Evolutionary conservation across 2,329 filamentous ascomycete species (phyloP), one percentile per base, ranked within the genome.

Genomic region (Westerdykella sp.): DNA sequence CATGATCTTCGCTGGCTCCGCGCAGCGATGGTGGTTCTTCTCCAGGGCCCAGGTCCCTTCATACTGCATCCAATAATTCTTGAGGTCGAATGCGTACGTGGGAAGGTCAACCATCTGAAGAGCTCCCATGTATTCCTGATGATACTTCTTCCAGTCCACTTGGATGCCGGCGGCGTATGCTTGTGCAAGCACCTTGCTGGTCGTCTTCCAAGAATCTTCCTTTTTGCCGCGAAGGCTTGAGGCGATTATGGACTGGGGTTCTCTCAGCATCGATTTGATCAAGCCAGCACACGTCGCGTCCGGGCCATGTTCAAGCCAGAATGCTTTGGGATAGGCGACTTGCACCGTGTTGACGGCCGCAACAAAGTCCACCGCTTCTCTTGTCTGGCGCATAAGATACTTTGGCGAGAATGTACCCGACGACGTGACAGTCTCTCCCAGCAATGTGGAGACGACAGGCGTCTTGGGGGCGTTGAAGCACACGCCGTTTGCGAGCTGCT

Each of bases 101-200:
- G 81, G 54, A 0, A 57, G 43, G 2, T 34, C 13, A 2, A 54
- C 11, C 1, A 56, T 41, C 7, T 34, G 15, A 16, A 42, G 48
- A 0, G 34, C 42, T 2, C 21, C 5, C 15, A 30, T 60, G 21
- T 75, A 69, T 5, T 63, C 65, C 1, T 55, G 48, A 42, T 73
- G 67, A 30, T 45, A 82, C 57, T 80, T 80, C 35, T 73, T 71
- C 79, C 81, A 87, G 48, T 78, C 66, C 15, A 86, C 64, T 6
- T 71, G 65, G 1, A 80, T 53, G 0, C 81, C 82, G 1, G 66
- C 68, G 1, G 56, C 59, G 58, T 85, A 75, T 0, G 85, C 65
- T 1, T 68, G 62, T 41, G 67, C 69, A 31, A 79, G 57, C 37
- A 62, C 74, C 9, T 39, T 12, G 43, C 38, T 28, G 44, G 12